Evolutionary conservation across 495 filamentous ascomycete genomes (phyloP).

Genomic region (Talaromyces thailandensis): DNA sequence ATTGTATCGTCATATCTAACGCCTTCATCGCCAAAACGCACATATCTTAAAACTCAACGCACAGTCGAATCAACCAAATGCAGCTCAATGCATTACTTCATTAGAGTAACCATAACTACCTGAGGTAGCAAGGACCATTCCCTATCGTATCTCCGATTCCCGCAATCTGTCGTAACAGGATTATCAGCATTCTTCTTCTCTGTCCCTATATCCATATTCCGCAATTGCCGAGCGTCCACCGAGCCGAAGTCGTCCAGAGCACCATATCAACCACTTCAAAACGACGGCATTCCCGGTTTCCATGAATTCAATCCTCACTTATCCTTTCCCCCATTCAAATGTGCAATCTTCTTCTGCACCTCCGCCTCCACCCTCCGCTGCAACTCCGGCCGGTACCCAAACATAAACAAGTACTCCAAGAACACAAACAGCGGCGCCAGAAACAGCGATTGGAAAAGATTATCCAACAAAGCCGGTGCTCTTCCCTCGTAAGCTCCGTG

Average conservation of each 20-base stretch:
- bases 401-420: constrained; percentile 86
- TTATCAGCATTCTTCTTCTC: not conserved
- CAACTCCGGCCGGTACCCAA: constrained; percentile 84
- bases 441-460: constrained; percentile 80
- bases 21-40: not conserved
- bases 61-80: not conserved
- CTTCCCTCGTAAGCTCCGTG: constrained; percentile 85
- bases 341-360: constrained; percentile 53
- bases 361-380: constrained; percentile 67
- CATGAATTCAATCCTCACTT: not conserved
- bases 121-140: not conserved
- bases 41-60: not conserved
- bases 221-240: not conserved
- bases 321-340: constrained; percentile 29
- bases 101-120: not conserved
- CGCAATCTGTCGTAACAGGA: not conserved
- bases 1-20: not conserved
- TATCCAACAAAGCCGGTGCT: constrained; percentile 83
- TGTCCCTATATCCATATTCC: not conserved
- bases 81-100: not conserved
- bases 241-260: not conserved
- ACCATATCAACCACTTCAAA: not conserved
- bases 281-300: not conserved
- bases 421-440: constrained; percentile 98
- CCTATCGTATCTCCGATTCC: not conserved